These are phyloP conservation scores for Cladosporium oxysporum DNA, from an alignment of 2,329 filamentous ascomycete species.

Conservation along the genomic window DNA sequence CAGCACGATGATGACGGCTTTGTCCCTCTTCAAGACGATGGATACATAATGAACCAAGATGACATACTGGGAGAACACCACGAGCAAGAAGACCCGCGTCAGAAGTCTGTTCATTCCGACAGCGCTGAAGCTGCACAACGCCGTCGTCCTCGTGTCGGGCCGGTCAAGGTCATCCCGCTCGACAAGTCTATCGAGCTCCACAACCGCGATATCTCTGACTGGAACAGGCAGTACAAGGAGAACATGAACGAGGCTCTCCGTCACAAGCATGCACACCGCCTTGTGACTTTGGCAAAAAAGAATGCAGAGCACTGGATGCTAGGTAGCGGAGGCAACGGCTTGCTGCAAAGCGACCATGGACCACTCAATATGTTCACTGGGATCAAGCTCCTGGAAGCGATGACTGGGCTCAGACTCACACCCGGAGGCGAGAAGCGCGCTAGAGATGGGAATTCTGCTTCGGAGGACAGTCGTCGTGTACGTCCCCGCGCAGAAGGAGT, in stretches of 20 bases:
- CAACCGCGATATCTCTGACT: constrained; percentile 58
- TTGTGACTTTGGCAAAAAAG: constrained; percentile 55
- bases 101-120: constrained; percentile 33
- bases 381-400: constrained; percentile 51
- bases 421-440: constrained; percentile 31
- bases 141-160: constrained; percentile 34
- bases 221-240: constrained; percentile 59
- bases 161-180: constrained; percentile 43
- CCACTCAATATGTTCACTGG: constrained; percentile 63
- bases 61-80: constrained; percentile 28
- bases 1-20: constrained; percentile 37
- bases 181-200: constrained; percentile 56
- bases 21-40: constrained; percentile 32
- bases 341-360: constrained; percentile 45
- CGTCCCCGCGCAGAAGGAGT: constrained; percentile 34
- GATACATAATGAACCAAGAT: constrained; percentile 26
- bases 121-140: constrained; percentile 43
- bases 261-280: constrained; percentile 45
- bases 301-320: constrained; percentile 65
- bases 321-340: constrained; percentile 55
- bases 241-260: constrained; percentile 59
- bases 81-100: not conserved
- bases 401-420: constrained; percentile 43
- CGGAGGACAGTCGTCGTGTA: constrained; percentile 33
- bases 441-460: constrained; percentile 28